Percentiles rank a stretch among this genome's conserved stretches.
Conservation (phyloP, 768 basidiomycete species). For the Paxillus involutus region DNA sequence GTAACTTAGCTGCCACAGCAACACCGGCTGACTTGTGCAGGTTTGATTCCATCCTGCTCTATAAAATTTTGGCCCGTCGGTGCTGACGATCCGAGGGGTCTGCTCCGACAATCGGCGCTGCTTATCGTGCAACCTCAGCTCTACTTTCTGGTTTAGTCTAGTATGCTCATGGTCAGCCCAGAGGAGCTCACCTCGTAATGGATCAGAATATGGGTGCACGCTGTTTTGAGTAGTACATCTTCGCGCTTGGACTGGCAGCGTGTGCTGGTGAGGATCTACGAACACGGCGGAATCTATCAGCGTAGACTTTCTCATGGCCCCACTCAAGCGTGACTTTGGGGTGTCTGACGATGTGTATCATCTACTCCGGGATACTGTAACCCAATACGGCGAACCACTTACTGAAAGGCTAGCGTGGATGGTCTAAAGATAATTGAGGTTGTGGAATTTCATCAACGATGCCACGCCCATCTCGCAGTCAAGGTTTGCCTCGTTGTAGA, state of each 20-base stretch:
- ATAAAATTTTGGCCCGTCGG: not conserved
- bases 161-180: not conserved
- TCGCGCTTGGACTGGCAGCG: not conserved
- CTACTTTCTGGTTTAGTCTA: not conserved
- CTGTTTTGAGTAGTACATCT: not conserved
- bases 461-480: not conserved
- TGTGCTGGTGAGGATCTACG: not conserved
- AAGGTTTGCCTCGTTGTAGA: not conserved
- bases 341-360: not conserved
- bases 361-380: not conserved
- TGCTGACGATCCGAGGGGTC: not conserved
- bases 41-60: not conserved
- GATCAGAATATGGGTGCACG: not conserved
- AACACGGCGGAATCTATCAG: not conserved
- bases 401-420: not conserved
- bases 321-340: not conserved
- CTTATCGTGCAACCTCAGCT: not conserved
- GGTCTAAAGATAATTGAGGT: not conserved
- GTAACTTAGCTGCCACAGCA: not conserved
- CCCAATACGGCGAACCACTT: not conserved
- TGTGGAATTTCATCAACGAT: not conserved
- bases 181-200: not conserved
- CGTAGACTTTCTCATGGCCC: not conserved
- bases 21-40: not conserved
- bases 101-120: not conserved